Evolutionary conservation across 192 early-diverging fungal genomes (phyloP).

Genomic region (Coemansia umbellata): DNA sequence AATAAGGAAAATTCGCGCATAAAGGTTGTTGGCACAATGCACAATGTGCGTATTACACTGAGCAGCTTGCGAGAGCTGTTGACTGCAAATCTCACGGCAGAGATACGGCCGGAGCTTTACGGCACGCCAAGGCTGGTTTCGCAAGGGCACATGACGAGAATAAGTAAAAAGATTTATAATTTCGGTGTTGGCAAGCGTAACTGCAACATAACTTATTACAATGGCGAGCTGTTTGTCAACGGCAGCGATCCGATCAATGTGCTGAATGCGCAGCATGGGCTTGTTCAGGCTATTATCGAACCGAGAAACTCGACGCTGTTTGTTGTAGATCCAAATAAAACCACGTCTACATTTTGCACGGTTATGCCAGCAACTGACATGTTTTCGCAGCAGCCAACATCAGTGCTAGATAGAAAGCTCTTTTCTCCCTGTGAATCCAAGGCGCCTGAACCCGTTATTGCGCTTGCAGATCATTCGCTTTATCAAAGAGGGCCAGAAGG

Average conservation of each 20-base stretch:
- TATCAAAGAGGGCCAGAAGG: not conserved
- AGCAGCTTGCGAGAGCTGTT: constrained; percentile 32
- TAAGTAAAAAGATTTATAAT: not conserved
- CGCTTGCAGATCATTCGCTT: constrained; percentile 9
- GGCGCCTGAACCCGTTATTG: not conserved
- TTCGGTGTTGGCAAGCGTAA: not conserved
- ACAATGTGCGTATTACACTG: constrained; percentile 24
- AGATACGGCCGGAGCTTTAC: constrained; percentile 12
- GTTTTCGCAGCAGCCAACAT: constrained; percentile 16
- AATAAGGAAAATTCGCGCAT: not conserved
- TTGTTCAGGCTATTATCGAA: constrained; percentile 30
- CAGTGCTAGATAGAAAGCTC: constrained; percentile 8
- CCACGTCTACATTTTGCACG: not conserved
- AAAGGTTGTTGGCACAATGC: constrained; percentile 14
- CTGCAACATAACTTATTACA: constrained; percentile 6
- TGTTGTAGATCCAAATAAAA: constrained; percentile 9
- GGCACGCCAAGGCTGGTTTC: constrained; percentile 18
- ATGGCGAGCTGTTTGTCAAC: constrained; percentile 26
- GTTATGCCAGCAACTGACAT: constrained; percentile 16
- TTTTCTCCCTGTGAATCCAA: not conserved
- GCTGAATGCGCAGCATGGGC: constrained; percentile 29
- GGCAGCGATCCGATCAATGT: constrained; percentile 14
- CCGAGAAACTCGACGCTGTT: constrained; percentile 10
- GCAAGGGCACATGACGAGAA: not conserved
- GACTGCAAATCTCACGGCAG: constrained; percentile 20